These are phyloP conservation scores for Sphenostylis stenocarpa DNA, from an alignment of 306 rosid genomes.

Conservation along the genomic window DNA sequence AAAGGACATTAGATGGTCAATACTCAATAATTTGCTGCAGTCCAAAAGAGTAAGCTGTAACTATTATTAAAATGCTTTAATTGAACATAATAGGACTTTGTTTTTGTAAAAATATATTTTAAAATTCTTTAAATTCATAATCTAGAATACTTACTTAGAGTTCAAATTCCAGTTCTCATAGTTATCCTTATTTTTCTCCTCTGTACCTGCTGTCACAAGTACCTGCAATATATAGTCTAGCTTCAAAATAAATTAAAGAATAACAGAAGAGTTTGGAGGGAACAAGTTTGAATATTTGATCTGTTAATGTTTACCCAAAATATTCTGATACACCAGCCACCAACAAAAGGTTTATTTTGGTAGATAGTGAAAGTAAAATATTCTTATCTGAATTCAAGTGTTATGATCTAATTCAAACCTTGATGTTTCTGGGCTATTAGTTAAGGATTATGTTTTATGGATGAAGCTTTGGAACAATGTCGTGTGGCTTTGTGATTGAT, in stretches of 20 bases:
- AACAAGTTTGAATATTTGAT: background rate
- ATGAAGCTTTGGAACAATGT: background rate
- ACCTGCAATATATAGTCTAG: background rate
- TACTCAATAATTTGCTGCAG: too few relatives aligned
- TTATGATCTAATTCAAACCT: background rate
- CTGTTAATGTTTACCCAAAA: background rate
- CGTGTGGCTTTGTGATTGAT: slow-evolving; percentile 10
- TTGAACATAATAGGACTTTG: too few relatives aligned
- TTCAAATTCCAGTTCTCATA: background rate
- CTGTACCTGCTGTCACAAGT: background rate
- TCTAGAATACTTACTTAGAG: too few relatives aligned
- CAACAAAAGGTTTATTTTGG: background rate
- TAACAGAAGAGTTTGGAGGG: background rate
- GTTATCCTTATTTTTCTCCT: background rate
- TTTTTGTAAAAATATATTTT: too few relatives aligned
- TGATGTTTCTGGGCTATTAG: background rate
- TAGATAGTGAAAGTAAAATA: background rate
- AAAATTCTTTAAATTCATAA: too few relatives aligned
- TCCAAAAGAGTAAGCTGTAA: too few relatives aligned
- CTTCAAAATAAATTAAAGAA: background rate
- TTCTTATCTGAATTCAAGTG: background rate
- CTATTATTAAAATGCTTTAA: too few relatives aligned
- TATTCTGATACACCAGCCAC: background rate
- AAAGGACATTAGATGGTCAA: too few relatives aligned
- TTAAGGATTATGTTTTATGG: background rate